Percentiles rank a stretch among this genome's conserved stretches.
phyloP scores from a whole-genome alignment of 495 filamentous ascomycete species.

The Penicillium subrubescens region DNA sequence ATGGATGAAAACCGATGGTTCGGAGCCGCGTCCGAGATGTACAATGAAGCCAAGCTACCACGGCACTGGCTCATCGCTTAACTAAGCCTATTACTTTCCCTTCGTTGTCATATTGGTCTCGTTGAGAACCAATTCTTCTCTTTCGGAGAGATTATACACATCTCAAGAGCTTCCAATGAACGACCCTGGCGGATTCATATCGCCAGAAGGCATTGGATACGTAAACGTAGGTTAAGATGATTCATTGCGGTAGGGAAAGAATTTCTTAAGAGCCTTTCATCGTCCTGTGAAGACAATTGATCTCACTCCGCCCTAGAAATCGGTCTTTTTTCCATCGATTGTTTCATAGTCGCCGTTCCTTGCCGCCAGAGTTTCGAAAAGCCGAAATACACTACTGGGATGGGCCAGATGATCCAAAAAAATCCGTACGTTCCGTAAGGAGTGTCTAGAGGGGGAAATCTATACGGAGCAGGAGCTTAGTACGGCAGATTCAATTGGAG shows the following conservation, averaged over 20 bases:
- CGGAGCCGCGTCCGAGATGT: background rate
- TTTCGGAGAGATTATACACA: background rate
- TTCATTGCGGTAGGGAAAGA: background rate
- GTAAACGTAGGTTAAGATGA: background rate
- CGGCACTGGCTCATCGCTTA: background rate
- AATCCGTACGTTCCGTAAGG: background rate
- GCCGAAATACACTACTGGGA: background rate
- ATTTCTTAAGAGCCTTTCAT: background rate
- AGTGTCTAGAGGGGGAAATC: background rate
- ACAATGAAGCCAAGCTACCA: background rate
- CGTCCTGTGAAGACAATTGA: background rate
- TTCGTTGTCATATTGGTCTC: background rate
- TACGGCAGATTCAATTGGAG: background rate
- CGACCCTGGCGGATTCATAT: background rate
- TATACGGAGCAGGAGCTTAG: background rate
- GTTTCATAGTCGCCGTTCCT: background rate
- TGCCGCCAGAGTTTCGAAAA: background rate
- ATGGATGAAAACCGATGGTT: background rate
- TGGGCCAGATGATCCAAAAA: background rate
- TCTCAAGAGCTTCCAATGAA: background rate
- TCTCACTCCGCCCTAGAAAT: background rate
- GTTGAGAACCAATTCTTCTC: background rate
- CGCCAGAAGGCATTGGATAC: background rate
- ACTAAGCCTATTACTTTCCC: background rate
- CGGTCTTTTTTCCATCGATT: background rate